Conservation (phyloP, 2,329 filamentous ascomycete species). For the Metarhizium rileyi region DNA sequence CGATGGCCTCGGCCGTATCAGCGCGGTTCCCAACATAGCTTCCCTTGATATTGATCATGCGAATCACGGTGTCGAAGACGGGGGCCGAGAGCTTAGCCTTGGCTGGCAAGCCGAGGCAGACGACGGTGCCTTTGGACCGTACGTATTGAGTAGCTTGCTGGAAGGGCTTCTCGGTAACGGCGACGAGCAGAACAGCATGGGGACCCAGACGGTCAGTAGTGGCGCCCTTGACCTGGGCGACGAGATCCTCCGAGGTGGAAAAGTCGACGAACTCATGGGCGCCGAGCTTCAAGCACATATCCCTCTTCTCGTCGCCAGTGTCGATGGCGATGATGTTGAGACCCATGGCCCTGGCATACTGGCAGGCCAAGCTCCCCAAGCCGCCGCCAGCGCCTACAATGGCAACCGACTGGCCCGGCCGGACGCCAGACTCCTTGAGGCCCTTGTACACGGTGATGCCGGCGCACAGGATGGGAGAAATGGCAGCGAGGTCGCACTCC, state of each 20-base stretch:
- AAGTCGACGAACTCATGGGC: slow-evolving; percentile 74
- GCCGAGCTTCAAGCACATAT: slow-evolving; percentile 61
- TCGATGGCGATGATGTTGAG: slow-evolving; percentile 74
- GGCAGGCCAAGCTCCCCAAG: slow-evolving; percentile 66
- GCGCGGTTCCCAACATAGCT: slow-evolving; percentile 89
- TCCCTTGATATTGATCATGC: slow-evolving; percentile 88
- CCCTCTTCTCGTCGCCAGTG: slow-evolving; percentile 68
- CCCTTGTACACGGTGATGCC: slow-evolving; percentile 87
- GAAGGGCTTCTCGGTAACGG: slow-evolving; percentile 85
- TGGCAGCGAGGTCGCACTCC: slow-evolving; percentile 62
- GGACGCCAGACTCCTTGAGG: slow-evolving; percentile 71
- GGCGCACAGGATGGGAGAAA: slow-evolving; percentile 74
- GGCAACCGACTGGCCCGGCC: slow-evolving; percentile 68
- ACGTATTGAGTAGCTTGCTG: slow-evolving; percentile 89
- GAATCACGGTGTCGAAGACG: slow-evolving; percentile 79
- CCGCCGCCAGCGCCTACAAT: slow-evolving; percentile 83
- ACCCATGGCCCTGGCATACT: slow-evolving; percentile 90
- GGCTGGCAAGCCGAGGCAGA: slow-evolving; percentile 83
- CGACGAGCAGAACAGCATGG: slow-evolving; percentile 78
- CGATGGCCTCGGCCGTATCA: slow-evolving; percentile 79
- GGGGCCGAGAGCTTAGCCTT: slow-evolving; percentile 71
- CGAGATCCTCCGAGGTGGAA: slow-evolving; percentile 61
- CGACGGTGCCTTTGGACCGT: slow-evolving; percentile 68
- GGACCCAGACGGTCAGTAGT: slow-evolving; percentile 76
- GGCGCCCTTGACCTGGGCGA: slow-evolving; percentile 73